Evolutionary conservation across 306 rosid species (phyloP).

Genomic region (Sindora glabra): DNA sequence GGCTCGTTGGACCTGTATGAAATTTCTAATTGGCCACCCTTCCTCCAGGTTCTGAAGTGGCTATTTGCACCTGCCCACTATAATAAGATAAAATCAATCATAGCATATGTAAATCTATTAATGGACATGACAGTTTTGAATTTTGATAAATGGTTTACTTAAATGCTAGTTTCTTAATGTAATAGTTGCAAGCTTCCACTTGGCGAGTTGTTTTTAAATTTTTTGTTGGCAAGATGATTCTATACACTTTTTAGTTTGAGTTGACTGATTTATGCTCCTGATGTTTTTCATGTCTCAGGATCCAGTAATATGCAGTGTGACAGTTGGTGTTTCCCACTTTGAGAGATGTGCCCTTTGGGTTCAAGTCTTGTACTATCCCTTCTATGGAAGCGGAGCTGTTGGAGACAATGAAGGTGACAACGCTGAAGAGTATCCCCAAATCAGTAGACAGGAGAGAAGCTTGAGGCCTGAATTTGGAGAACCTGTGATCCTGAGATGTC

Average conservation of each 20-base stretch:
- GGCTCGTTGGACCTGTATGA: not conserved
- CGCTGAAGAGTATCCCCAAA: conserved; percentile 86
- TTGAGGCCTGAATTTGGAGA: conserved; percentile 93
- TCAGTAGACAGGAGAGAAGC: conserved; percentile 87
- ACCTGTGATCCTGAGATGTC: conserved; percentile 96
- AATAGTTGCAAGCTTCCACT: no score
- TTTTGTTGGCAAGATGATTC: no score
- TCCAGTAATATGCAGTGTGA: conserved; percentile 89
- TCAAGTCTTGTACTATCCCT: conserved; percentile 94
- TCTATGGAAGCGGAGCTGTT: conserved; percentile 84
- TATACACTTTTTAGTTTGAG: no score
- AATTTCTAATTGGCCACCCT: not conserved
- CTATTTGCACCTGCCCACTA: no score
- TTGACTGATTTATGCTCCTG: no score
- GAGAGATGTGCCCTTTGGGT: conserved; percentile 97
- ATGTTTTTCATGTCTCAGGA: conserved; percentile 44
- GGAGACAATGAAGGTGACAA: conserved; percentile 92
- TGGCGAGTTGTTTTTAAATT: no score
- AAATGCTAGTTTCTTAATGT: no score
- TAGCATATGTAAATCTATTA: no score
- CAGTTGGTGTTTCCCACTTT: conserved; percentile 93
- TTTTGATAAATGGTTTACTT: no score
- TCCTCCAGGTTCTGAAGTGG: not conserved
- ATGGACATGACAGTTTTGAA: no score
- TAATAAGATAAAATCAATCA: no score